Evolutionary conservation across 2,329 filamentous ascomycete genomes (phyloP), one percentile per base, ranked within the genome.

Genomic region (Sphaerulina populicola): DNA sequence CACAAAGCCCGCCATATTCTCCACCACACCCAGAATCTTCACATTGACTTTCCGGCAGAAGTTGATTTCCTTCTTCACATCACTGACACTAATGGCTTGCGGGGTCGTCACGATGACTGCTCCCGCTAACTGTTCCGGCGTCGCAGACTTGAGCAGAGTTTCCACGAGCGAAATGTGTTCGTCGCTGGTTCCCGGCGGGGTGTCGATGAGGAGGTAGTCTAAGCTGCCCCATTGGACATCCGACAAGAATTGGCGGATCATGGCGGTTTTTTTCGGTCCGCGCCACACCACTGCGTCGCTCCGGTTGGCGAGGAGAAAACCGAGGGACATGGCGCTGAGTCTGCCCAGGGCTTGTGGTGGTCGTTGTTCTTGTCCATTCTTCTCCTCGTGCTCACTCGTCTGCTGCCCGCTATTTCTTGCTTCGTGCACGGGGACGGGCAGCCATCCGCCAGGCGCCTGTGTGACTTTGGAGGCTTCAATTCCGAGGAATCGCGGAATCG

Each of bases 261-360:
- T 98, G 45, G 93, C 93, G 4, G 93, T 98, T 74, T 98, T 98
- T 72, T 98, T 98, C 2, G 93, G 93, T 0, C 93, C 93, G 47
- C 93, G 81, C 93, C 93, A 98, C 36, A 98, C 93, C 0, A 98
- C 90, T 0, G 93, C 91, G 62, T 96, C 89, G 56, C 86, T 87
- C 61, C 91, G 77, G 55, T 82, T 80, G 3, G 84, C 82, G 5
- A 98, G 77, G 6, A 98, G 78, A 63, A 98, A 97, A 2, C 90
- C 93, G 1, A 98, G 76, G 49, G 88, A 95, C 86, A 97, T 96
- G 68, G 88, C 93, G 54, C 81, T 78, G 8, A 91, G 74, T 31
- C 82, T 74, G 1, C 86, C 86, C 21, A 82, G 2, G 75, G 41
- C 45, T 57, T 58, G 51, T 40, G 56, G 42, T 18, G 18, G 18